Base-by-base conservation (phyloP, 1,139 yeast species). In the Candida tropicalis region DNA sequence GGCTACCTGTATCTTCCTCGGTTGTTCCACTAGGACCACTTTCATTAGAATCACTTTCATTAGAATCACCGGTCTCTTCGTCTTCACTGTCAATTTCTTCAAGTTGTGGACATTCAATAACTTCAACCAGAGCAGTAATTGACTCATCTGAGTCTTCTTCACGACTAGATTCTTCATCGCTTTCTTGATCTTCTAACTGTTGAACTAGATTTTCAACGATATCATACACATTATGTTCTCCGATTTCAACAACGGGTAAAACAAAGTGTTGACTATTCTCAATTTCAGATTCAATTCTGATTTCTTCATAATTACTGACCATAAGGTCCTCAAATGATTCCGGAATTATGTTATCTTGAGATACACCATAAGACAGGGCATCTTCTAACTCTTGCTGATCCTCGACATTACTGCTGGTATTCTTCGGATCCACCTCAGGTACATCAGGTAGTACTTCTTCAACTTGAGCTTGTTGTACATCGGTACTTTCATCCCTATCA, bases 261-360 rank as follows among this genome's bases (percentile, higher is more conserved):
- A 9, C 13, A 15, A 24, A 35, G 5, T 35, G 9, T 11, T 24
- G 23, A 9, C 15, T n/a, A n/a, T 31, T 20, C 20, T 29, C 36
- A 11, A 24, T 18, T n/a, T 35, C 34, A 3, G 40, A 25, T 35
- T 34, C 42, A 26, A 42, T 28, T n/a, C 20, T 22, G 11, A 16
- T 23, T n/a, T 47, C 51, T 11, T 40, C 46, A 16, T 44, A 47
- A 22, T 45, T 50, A n/a, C 39, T 50, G 12, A 6, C 15, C 8
- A 7, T 10, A 8, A 16, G 8, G n/a, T 41, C 50, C 27, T 22
- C 29, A 27, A 15, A 4, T 12, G 33, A 26, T 11, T 13, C 33
- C 24, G 38, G 4, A 24, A 32, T 37, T n/a, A 11, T 32, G 16
- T 20, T 18, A 18, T 18, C 25, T 20, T 32, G 17, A 20, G 11